Conservation (phyloP, 2,329 filamentous ascomycete genomes). For the Byssochlamys sp. region DNA sequence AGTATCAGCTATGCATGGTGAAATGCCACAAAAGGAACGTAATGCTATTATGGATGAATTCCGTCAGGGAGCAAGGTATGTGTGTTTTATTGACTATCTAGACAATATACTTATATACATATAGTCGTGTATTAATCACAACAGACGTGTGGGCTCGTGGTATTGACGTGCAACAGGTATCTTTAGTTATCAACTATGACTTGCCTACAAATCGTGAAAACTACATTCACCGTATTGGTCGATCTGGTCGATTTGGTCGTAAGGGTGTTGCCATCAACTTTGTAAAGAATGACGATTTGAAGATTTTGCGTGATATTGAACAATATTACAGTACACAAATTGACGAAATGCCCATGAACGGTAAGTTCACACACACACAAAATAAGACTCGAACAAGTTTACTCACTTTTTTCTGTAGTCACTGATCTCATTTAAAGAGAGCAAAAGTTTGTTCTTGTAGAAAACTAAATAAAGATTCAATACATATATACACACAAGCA, state of each 20-base stretch:
- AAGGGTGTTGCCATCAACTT: conserved; percentile 99
- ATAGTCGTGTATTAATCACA: conserved; percentile 94
- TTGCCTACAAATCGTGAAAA: conserved; percentile 98
- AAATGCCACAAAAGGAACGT: conserved; percentile 97
- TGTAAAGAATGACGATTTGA: conserved; percentile 95
- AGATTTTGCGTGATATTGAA: conserved; percentile 99
- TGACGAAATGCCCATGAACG: conserved; percentile 99
- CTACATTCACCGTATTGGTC: conserved; percentile 99
- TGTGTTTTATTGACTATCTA: too few species aligned
- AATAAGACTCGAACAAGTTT: too few species aligned
- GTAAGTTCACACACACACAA: too few species aligned
- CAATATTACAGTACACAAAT: conserved; percentile 99
- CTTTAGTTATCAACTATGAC: conserved; percentile 99
- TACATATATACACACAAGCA: too few species aligned
- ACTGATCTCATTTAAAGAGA: too few species aligned
- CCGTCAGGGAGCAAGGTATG: too few species aligned
- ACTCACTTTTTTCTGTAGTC: too few species aligned
- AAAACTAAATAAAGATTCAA: too few species aligned
- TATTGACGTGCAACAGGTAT: conserved; percentile 99
- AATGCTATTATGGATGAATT: conserved; percentile 99
- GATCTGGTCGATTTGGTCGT: conserved; percentile 97
- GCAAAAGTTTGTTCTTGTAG: too few species aligned
- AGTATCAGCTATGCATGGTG: conserved; percentile 98
- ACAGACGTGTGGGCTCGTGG: conserved; percentile 96
- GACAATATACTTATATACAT: too few species aligned